Conservation (phyloP, 176 grass and related monocot species). For the Chloris gayana region DNA sequence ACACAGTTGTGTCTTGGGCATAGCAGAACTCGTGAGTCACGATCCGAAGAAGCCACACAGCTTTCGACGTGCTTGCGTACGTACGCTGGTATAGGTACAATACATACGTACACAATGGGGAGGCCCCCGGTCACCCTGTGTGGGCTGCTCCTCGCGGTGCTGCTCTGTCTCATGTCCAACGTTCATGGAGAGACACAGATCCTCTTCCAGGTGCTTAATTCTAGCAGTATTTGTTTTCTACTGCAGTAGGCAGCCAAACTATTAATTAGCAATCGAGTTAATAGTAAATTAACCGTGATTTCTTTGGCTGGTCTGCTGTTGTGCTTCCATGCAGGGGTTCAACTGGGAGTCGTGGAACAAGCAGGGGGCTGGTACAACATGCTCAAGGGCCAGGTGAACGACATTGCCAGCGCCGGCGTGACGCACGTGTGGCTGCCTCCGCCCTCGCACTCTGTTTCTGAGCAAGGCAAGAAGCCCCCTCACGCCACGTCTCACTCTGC, state of each 20-base stretch:
- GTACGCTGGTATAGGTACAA: not conserved
- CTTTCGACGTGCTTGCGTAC: not conserved
- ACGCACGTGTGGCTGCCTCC: constrained; percentile 88
- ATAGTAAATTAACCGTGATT: not conserved
- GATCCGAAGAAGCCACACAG: not conserved
- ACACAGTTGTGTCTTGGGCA: not conserved
- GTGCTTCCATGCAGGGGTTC: constrained; percentile 52
- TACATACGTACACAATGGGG: constrained; percentile 3
- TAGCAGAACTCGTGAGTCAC: not conserved
- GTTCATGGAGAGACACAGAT: constrained; percentile 34
- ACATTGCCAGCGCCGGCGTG: constrained; percentile 58
- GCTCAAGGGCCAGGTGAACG: constrained; percentile 42
- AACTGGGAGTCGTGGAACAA: constrained; percentile 92
- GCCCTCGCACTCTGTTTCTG: constrained; percentile 70
- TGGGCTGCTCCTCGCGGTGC: not conserved
- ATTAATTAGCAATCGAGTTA: not conserved
- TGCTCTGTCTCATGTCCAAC: not conserved
- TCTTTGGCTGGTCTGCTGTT: not conserved
- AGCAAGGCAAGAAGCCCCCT: constrained; percentile 38
- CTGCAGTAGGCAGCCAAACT: no score
- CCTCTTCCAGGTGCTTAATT: constrained; percentile 41
- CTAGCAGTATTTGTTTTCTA: not conserved
- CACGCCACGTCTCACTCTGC: not conserved
- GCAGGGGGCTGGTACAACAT: constrained; percentile 80
- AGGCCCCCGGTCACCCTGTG: constrained; percentile 10